phyloP scores from a whole-genome alignment of 2,329 filamentous ascomycete genomes.

The Colletotrichum sp. region DNA sequence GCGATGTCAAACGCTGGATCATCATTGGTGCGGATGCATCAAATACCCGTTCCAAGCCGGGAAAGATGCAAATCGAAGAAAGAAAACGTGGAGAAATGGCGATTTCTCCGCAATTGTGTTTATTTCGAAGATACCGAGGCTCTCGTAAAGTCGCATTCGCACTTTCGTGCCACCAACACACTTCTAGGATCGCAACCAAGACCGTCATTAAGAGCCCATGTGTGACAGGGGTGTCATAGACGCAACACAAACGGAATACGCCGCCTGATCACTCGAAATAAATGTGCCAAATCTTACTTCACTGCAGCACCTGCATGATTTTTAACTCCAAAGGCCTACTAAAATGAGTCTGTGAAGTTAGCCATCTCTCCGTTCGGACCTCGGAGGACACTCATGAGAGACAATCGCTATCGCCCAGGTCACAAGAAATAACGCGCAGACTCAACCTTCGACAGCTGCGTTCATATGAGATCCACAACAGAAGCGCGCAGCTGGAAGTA shows the following conservation, averaged over 20 bases:
- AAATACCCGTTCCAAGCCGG: background rate
- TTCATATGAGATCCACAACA: background rate
- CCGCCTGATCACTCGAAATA: too few species aligned
- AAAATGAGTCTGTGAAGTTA: background rate
- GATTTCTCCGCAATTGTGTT: background rate
- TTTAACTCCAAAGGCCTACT: too few species aligned
- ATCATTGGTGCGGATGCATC: background rate
- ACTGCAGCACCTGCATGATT: fast-evolving
- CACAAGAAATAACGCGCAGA: background rate
- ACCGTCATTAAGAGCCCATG: background rate
- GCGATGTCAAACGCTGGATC: background rate
- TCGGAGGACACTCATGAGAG: fast-evolving
- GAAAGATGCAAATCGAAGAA: background rate
- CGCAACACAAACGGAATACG: background rate
- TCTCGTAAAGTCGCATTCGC: background rate
- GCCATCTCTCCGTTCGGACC: fast-evolving
- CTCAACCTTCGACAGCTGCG: background rate
- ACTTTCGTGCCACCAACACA: background rate
- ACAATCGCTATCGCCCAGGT: background rate
- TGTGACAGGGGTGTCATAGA: background rate
- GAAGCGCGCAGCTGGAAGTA: background rate
- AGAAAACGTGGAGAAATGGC: background rate
- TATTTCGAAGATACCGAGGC: background rate
- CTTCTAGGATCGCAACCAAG: background rate
- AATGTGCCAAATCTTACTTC: too few species aligned